Conservation (phyloP, 306 rosid species). For the Abrus precatorius region DNA sequence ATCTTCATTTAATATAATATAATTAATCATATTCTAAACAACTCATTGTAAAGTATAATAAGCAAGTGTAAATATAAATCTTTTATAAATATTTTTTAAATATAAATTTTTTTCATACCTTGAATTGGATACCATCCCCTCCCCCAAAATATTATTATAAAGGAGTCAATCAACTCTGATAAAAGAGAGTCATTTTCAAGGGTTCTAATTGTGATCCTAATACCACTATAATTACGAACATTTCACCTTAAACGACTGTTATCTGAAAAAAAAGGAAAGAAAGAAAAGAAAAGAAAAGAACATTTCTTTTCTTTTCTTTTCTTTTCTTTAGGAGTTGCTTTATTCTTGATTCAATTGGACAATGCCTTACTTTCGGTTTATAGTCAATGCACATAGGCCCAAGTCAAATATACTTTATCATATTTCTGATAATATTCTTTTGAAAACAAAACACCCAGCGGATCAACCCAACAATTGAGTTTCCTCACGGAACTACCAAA, state of each 20-base stretch:
- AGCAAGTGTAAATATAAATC: too few species aligned
- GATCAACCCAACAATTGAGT: slow-evolving; percentile 19
- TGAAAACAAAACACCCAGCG: background rate
- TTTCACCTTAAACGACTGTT: background rate
- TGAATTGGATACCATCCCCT: background rate
- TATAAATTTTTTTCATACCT: too few species aligned
- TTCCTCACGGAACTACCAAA: slow-evolving; percentile 52
- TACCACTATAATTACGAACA: background rate
- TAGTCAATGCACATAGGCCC: slow-evolving; percentile 39
- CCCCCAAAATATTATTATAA: background rate
- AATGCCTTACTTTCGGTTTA: slow-evolving; percentile 38
- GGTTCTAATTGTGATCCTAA: background rate
- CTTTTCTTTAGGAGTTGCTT: background rate
- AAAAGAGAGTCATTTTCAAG: background rate
- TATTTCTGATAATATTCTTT: background rate
- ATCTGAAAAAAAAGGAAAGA: background rate
- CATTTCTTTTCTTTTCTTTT: too few species aligned
- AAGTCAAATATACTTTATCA: slow-evolving; percentile 15
- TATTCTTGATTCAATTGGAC: slow-evolving; percentile 33
- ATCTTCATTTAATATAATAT: too few species aligned
- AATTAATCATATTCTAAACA: too few species aligned
- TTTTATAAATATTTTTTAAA: too few species aligned
- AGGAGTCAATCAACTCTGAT: background rate
- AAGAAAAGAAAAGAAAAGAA: background rate
- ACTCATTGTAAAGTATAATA: too few species aligned